phyloP scores from a whole-genome alignment of 805 yeast species.

The Wickerhamiella sergipiensis region DNA sequence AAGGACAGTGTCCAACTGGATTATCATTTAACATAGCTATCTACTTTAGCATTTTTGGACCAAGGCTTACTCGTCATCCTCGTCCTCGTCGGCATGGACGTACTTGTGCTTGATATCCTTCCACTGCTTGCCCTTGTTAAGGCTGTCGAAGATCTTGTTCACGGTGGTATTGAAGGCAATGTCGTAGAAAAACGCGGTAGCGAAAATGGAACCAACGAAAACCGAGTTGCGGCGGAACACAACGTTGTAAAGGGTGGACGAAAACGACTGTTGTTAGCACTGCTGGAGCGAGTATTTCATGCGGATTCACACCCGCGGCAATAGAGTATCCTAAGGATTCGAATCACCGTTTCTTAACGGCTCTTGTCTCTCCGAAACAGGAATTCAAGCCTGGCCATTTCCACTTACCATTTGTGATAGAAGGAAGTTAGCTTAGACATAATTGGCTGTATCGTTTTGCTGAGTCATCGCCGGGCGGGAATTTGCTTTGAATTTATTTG shows the following conservation, averaged over 20 bases:
- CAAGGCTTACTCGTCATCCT: constrained; percentile 9
- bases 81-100: constrained; percentile 19
- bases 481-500: background rate
- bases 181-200: constrained; percentile 68
- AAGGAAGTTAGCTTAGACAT: constrained; percentile 1
- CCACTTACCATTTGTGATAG: constrained; percentile 7
- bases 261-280: constrained; percentile 19
- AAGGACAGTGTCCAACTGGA: too few relatives aligned
- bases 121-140: constrained; percentile 27
- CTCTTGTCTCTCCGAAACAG: background rate
- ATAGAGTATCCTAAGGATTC: too few relatives aligned
- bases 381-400: background rate
- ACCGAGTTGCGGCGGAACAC: constrained; percentile 83
- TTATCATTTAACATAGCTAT: too few relatives aligned
- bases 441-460: background rate
- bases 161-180: constrained; percentile 25
- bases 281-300: too few relatives aligned
- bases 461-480: background rate
- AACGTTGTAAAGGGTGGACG: constrained; percentile 45
- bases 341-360: background rate
- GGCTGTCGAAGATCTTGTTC: constrained; percentile 25
- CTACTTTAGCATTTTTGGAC: background rate
- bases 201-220: constrained; percentile 70
- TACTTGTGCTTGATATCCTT: constrained; percentile 20
- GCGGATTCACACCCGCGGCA: background rate